Base-by-base conservation (phyloP, 1,284 basidiomycete genomes). In the Prillingera fragicola region DNA sequence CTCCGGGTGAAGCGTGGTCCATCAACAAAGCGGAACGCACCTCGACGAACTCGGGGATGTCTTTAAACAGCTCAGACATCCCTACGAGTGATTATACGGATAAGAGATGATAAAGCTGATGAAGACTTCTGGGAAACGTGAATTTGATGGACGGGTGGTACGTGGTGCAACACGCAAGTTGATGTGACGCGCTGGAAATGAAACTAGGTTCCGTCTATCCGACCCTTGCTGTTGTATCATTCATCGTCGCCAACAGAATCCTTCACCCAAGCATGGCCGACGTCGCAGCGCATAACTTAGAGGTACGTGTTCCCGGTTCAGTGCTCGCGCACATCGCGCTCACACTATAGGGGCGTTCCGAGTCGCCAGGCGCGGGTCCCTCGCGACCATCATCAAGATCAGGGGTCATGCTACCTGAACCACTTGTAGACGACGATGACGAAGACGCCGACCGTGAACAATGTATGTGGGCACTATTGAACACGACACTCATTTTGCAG, bases 41-140 rank as follows among this genome's bases (percentile, higher is more conserved):
- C 74, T 84, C 82, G 51, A 82, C 80, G 57, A 84, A 80, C 67
- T 84, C 82, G 35, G 81, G 81, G 18, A 82, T 75, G 67, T 84
- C 80, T 62, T 76, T 74, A 67, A 78, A 75, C 36, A 73, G 64
- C 56, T 75, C 74, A 36, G 69, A 69, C 72, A 73, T 73, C 56
- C 48, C 45, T 26, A 35, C 23, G 27, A 43, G 44, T 42, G n/a
- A n/a, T n/a, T n/a, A n/a, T n/a, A 8, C n/a, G 9, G 26, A n/a
- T 28, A 28, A 8, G 9, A 28, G 26, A 28, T 28, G 26, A n/a
- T 28, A n/a, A n/a, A n/a, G 9, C 8, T 8, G 26, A 28, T 28
- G 17, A 18, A 33, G 32, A 8, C 14, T n/a, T 13, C n/a, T 8
- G 12, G 14, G 32, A n/a, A 8, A 18, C 32, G 8, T 13, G 32